Percentiles rank a stretch among this genome's conserved stretches.
Evolutionary conservation across 108 stramenopile genomes (phyloP).

Genomic region (Schizochytrium sp.): DNA sequence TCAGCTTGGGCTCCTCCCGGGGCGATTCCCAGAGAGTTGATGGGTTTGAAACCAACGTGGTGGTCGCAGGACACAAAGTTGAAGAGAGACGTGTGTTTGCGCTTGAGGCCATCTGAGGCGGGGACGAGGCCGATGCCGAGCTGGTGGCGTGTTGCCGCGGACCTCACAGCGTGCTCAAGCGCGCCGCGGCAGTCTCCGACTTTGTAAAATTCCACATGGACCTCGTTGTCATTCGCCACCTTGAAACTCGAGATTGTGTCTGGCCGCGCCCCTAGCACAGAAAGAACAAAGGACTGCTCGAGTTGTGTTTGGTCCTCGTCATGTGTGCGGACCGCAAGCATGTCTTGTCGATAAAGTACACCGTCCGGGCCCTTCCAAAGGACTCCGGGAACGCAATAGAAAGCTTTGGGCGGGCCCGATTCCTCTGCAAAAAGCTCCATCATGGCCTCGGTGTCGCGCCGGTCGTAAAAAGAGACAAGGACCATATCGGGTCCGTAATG

Average conservation of each 20-base stretch:
- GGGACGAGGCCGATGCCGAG: neutral
- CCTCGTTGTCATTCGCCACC: neutral
- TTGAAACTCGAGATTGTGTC: neutral
- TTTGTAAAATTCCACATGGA: neutral
- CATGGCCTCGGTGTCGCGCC: neutral
- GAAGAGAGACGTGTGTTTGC: neutral
- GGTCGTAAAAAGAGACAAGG: neutral
- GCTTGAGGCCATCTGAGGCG: neutral
- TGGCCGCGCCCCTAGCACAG: neutral
- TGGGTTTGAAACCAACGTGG: neutral
- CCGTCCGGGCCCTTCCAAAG: neutral
- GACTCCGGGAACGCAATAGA: neutral
- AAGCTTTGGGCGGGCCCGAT: neutral
- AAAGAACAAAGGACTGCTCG: neutral
- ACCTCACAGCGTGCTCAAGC: neutral
- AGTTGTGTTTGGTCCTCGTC: neutral
- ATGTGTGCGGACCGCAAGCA: neutral
- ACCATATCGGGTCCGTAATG: neutral
- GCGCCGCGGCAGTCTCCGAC: neutral
- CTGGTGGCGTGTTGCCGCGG: neutral
- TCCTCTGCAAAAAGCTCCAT: neutral
- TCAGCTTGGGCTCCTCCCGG: neutral
- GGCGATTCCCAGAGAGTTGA: neutral
- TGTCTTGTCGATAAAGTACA: neutral
- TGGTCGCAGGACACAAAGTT: neutral